These are phyloP conservation scores for Fusarium sp. DNA, from an alignment of 2,329 filamentous ascomycete genomes.

Conservation along the genomic window DNA sequence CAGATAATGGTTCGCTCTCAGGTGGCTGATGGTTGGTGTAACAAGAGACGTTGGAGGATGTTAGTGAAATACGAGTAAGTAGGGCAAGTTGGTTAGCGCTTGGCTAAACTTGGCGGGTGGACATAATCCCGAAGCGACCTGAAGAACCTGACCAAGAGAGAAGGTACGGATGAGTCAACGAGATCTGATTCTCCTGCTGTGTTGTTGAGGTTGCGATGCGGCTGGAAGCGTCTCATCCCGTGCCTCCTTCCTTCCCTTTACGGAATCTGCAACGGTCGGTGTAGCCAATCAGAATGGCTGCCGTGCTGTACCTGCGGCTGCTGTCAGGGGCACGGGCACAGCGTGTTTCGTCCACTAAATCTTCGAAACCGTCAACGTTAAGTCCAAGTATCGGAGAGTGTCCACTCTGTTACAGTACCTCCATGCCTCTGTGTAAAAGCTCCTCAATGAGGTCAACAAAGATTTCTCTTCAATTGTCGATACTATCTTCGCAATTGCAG, in stretches of 20 bases:
- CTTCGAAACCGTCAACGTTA: constrained; percentile 35
- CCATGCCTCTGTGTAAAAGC: not conserved
- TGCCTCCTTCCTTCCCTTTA: constrained; percentile 29
- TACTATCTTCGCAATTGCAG: not conserved
- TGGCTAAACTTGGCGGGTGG: constrained; percentile 31
- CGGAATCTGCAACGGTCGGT: constrained; percentile 1
- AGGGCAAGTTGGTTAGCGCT: constrained; percentile 26
- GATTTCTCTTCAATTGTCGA: constrained; percentile 1
- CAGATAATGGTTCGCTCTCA: constrained; percentile 26
- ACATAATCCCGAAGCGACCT: constrained; percentile 16
- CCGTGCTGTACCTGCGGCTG: constrained; percentile 14
- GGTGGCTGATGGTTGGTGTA: constrained; percentile 24
- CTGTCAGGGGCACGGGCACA: constrained; percentile 35
- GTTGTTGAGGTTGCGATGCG: constrained; percentile 34
- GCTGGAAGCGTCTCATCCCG: constrained; percentile 40
- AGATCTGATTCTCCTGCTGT: constrained; percentile 9
- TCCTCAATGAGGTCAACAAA: not conserved
- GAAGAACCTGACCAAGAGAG: not conserved
- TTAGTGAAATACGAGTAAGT: constrained; percentile 21
- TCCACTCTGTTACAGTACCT: constrained; percentile 21
- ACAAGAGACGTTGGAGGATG: constrained; percentile 29
- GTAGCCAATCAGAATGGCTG: constrained; percentile 33
- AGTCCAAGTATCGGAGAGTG: constrained; percentile 32
- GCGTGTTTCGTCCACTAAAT: constrained; percentile 41
- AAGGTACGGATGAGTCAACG: constrained; percentile 24